Evolutionary conservation across 768 basidiomycete genomes (phyloP).

Genomic region (Naganishia randhawae): DNA sequence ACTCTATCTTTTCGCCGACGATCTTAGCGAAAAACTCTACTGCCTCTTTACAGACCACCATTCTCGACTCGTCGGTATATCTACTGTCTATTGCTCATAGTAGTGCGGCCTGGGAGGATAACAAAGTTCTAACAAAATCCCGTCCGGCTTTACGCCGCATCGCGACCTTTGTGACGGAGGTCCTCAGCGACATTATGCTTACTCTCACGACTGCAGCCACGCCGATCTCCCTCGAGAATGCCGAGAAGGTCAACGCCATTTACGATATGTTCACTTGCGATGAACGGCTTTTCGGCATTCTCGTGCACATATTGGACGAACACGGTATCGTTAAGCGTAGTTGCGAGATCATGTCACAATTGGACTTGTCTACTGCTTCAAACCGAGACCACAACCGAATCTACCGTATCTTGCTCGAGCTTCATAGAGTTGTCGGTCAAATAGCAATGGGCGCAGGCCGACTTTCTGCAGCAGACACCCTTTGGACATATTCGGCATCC

Average conservation of each 20-base stretch:
- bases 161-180: background rate
- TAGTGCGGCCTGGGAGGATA: constrained; percentile 6
- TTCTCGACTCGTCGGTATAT: constrained; percentile 15
- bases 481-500: constrained; percentile 11
- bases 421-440: constrained; percentile 11
- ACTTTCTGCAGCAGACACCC: constrained; percentile 13
- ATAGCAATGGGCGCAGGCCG: background rate
- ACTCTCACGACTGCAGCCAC: background rate
- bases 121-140: background rate
- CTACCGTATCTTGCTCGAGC: constrained; percentile 6
- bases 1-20: constrained; percentile 11
- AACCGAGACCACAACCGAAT: background rate
- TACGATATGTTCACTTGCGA: constrained; percentile 12
- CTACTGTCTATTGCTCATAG: constrained; percentile 8
- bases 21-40: background rate
- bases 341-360: constrained; percentile 12
- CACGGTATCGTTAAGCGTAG: constrained; percentile 22
- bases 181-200: constrained; percentile 17
- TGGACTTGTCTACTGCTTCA: background rate
- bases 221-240: background rate
- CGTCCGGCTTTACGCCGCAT: constrained; percentile 8
- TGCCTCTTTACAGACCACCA: constrained; percentile 3
- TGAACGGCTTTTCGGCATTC: constrained; percentile 10
- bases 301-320: constrained; percentile 14
- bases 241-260: constrained; percentile 10